Evolutionary conservation across 2,329 filamentous ascomycete genomes (phyloP).

Genomic region (Fusarium sambucinum): DNA sequence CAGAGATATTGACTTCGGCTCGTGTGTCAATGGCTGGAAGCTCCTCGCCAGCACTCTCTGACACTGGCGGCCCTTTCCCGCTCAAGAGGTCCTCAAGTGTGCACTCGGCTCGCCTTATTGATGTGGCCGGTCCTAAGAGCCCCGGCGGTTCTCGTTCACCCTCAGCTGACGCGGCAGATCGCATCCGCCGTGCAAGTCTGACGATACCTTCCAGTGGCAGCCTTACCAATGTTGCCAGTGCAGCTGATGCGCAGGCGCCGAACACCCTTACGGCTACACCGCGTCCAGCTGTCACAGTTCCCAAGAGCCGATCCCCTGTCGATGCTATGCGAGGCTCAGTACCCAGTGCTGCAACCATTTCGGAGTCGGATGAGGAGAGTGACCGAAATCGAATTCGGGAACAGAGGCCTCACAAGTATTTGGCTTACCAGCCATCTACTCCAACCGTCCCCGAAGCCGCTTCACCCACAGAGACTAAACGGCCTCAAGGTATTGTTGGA

Average conservation of each 20-base stretch:
- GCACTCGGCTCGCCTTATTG: slow-evolving; percentile 69
- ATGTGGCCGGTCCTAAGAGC: slow-evolving; percentile 66
- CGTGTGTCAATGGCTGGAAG: slow-evolving; percentile 67
- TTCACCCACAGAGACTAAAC: slow-evolving; percentile 35
- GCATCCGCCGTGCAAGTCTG: slow-evolving; percentile 55
- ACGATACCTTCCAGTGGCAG: slow-evolving; percentile 55
- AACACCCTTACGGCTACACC: slow-evolving; percentile 43
- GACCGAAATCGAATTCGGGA: slow-evolving; percentile 37
- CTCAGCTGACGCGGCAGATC: slow-evolving; percentile 61
- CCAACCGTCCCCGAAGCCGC: slow-evolving; percentile 44
- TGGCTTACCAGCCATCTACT: slow-evolving; percentile 45
- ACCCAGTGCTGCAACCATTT: slow-evolving; percentile 54
- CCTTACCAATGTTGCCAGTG: slow-evolving; percentile 52
- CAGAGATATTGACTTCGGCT: slow-evolving; percentile 68
- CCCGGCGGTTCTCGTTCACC: slow-evolving; percentile 62
- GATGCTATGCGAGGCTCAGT: slow-evolving; percentile 50
- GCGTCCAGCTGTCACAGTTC: slow-evolving; percentile 38
- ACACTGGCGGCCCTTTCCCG: slow-evolving; percentile 57
- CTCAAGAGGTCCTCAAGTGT: slow-evolving; percentile 61
- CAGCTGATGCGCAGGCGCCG: slow-evolving; percentile 55
- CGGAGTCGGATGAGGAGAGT: slow-evolving; percentile 58
- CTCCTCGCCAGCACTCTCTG: slow-evolving; percentile 63
- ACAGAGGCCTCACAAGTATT: slow-evolving; percentile 37
- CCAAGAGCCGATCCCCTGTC: slow-evolving; percentile 50
- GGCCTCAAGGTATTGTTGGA: slow-evolving; percentile 35